phyloP scores from a whole-genome alignment of 129 eudicot species.

The Lonicera japonica region DNA sequence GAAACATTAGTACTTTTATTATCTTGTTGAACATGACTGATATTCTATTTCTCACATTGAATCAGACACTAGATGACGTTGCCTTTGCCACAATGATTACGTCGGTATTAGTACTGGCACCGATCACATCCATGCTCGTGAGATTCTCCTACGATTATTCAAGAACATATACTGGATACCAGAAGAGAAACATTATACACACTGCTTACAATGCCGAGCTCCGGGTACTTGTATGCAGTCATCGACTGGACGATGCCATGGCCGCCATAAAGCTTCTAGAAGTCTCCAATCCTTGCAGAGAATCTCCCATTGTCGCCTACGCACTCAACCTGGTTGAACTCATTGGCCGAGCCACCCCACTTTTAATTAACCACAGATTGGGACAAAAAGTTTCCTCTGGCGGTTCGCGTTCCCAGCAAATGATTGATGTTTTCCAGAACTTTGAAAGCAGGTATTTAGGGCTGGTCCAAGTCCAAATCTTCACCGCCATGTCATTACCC shows the following conservation, averaged over 20 bases:
- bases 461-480: constrained; percentile 13
- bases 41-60: background rate
- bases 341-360: constrained; percentile 36
- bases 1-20: background rate
- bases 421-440: constrained; percentile 19
- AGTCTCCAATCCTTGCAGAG: constrained; percentile 21
- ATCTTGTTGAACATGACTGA: background rate
- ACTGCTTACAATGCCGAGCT: constrained; percentile 19
- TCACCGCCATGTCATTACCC: constrained; percentile 30
- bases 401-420: constrained; percentile 30
- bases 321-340: constrained; percentile 46
- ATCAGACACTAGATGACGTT: constrained; percentile 29
- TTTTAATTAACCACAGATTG: constrained; percentile 35
- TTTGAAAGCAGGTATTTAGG: constrained; percentile 13
- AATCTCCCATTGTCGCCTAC: constrained; percentile 19
- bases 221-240: constrained; percentile 29
- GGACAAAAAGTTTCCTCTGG: constrained; percentile 21
- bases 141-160: constrained; percentile 21
- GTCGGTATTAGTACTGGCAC: constrained; percentile 19
- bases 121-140: constrained; percentile 4
- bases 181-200: constrained; percentile 33
- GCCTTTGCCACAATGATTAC: constrained; percentile 16
- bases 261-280: constrained; percentile 21
- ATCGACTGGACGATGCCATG: constrained; percentile 28
- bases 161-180: constrained; percentile 35